Conservation (phyloP, 2,329 filamentous ascomycete genomes). For the Botrytis galanthina region DNA sequence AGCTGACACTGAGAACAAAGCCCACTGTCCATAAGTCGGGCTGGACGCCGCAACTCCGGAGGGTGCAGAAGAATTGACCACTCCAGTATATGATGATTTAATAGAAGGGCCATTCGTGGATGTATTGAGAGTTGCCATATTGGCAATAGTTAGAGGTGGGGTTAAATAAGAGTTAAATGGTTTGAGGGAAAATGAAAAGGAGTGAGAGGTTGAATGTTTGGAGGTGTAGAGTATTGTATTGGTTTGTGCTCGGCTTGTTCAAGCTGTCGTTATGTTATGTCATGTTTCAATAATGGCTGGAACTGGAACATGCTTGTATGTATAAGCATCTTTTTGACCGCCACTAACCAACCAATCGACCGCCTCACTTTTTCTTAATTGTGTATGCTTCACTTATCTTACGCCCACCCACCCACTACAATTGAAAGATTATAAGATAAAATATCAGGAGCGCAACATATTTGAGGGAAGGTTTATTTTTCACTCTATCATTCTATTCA, state of each 20-base stretch:
- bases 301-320: slow-evolving; percentile 10
- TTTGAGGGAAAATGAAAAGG: neutral
- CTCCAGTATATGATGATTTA: slow-evolving; percentile 73
- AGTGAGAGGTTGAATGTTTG: neutral
- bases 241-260: slow-evolving; percentile 16
- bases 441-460: slow-evolving; percentile 3
- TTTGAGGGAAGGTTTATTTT: slow-evolving; percentile 13
- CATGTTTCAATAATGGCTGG: slow-evolving; percentile 11
- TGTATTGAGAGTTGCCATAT: slow-evolving; percentile 77
- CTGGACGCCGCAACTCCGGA: slow-evolving; percentile 61
- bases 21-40: slow-evolving; percentile 87
- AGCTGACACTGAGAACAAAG: slow-evolving; percentile 87
- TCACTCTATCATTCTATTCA: neutral
- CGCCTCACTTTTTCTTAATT: slow-evolving; percentile 15
- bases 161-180: neutral
- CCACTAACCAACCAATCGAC: slow-evolving; percentile 15
- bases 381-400: slow-evolving; percentile 8
- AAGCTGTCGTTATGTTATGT: slow-evolving; percentile 13
- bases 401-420: neutral
- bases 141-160: slow-evolving; percentile 17
- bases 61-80: slow-evolving; percentile 60
- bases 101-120: slow-evolving; percentile 81
- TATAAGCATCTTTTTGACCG: neutral
- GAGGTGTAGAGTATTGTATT: slow-evolving; percentile 3
- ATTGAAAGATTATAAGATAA: neutral